Base-by-base conservation (phyloP, 208 protist species). In the Endotrypanum monterogeii region DNA sequence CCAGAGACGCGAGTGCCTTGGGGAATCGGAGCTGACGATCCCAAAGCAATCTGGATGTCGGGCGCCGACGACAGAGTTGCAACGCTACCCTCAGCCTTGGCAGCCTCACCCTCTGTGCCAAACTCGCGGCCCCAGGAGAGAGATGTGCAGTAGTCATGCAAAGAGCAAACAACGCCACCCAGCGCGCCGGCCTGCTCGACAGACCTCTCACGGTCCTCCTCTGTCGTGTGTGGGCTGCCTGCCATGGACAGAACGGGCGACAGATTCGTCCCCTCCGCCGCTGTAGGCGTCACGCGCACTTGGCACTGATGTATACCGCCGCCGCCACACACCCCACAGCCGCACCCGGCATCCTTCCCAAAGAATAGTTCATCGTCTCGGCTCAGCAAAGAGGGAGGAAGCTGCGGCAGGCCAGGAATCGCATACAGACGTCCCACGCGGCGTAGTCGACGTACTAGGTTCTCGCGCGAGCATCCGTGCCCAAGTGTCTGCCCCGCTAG, bases 381-480 rank as follows among this genome's bases (percentile, higher is more conserved):
- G 41, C 62, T 25, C 62, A 75, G 48, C 23, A 37, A 28, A 23
- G 74, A 35, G 1, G 76, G 69, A 20, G 66, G 37, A 39, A 46
- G 76, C 48, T 84, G 80, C 18, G 80, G 80, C 48, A 84, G 62
- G 3, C 67, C 80, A 2, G 80, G 80, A n/a, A 84, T 84, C 30
- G 80, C 76, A 51, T 79, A 62, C 48, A 84, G 46, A 25, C 35
- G 2, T 3, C 76, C 76, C 44, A 80, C 76, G 1, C 67, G 61
- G 1, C 41, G 44, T 18, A 74, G 51, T 11, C 55, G 28, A 12
- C 41, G 46, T 37, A 30, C 50, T 3, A 51, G 39, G 63, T 32
- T 28, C 41, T 44, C 23, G n/a, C 46, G 63, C n/a, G 25, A 25
- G 39, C 28, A 44, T 54, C 44, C n/a, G 20, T 68, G 39, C 63